phyloP scores from a whole-genome alignment of 495 filamentous ascomycete genomes.

The Tuber aestivum region DNA sequence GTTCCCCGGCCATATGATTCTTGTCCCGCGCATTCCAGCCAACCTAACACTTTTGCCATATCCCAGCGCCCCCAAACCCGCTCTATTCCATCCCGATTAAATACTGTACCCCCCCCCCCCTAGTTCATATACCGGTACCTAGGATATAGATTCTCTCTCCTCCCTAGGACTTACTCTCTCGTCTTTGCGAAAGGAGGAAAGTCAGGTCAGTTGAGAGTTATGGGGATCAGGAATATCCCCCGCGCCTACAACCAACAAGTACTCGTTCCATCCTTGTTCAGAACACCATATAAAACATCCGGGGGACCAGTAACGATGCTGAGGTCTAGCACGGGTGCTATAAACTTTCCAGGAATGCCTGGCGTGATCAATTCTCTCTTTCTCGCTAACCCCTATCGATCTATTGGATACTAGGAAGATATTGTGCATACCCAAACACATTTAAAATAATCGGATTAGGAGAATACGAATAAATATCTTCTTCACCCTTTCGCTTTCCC shows the following conservation, averaged over 20 bases:
- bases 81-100: neutral
- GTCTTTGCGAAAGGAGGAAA: neutral
- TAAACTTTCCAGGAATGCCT: neutral
- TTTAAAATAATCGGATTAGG: neutral
- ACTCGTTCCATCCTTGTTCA: neutral
- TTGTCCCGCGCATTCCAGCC: neutral
- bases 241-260: neutral
- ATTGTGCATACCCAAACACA: neutral
- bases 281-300: neutral
- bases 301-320: neutral
- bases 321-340: neutral
- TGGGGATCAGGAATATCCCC: neutral
- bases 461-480: neutral
- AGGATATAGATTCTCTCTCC: neutral
- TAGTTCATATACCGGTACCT: no score
- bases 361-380: neutral
- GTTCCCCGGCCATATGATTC: neutral
- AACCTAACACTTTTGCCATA: neutral
- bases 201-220: neutral
- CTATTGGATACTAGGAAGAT: neutral
- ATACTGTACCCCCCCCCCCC: no score
- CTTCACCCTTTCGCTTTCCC: neutral
- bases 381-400: neutral
- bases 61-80: neutral
- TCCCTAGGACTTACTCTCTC: neutral